These are phyloP conservation scores for Aspergillus eucalypticola DNA, from an alignment of 2,329 filamentous ascomycete species.

Conservation along the genomic window DNA sequence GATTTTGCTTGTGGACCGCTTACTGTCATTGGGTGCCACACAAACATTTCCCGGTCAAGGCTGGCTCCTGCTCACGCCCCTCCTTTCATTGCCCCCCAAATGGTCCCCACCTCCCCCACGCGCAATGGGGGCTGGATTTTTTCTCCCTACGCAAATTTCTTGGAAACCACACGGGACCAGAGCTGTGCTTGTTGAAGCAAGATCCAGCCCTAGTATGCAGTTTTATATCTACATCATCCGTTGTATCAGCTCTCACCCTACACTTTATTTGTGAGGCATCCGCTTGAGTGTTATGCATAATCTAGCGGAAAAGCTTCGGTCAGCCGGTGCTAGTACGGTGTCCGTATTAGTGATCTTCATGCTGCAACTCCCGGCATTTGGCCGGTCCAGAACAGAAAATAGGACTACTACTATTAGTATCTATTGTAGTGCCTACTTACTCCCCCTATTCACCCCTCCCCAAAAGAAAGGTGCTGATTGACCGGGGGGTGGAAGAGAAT, in stretches of 20 bases:
- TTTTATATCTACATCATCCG: too few species aligned
- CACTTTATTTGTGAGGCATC: neutral
- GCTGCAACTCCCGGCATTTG: conserved; percentile 2
- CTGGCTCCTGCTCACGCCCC: conserved; percentile 9
- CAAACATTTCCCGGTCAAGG: neutral
- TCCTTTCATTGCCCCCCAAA: conserved; percentile 1
- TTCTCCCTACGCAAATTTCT: neutral
- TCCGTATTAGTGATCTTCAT: conserved; percentile 1
- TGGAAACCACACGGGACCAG: neutral
- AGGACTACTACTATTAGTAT: too few species aligned
- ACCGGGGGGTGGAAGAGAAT: neutral
- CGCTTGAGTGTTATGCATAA: neutral
- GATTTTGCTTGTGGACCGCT: neutral
- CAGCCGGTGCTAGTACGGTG: neutral
- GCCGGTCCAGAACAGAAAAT: neutral
- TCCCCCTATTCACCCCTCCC: too few species aligned
- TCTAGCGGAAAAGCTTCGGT: conserved; percentile 5
- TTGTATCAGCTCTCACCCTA: too few species aligned
- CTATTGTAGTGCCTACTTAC: neutral
- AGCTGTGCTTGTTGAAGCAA: neutral
- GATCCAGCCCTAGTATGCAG: too few species aligned
- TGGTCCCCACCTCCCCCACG: conserved; percentile 3
- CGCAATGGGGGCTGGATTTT: neutral
- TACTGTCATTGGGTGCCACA: neutral
- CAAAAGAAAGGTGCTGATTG: neutral